These are phyloP conservation scores for Chlorophyllum brunneum DNA, from an alignment of 768 basidiomycete genomes.

Conservation along the genomic window DNA sequence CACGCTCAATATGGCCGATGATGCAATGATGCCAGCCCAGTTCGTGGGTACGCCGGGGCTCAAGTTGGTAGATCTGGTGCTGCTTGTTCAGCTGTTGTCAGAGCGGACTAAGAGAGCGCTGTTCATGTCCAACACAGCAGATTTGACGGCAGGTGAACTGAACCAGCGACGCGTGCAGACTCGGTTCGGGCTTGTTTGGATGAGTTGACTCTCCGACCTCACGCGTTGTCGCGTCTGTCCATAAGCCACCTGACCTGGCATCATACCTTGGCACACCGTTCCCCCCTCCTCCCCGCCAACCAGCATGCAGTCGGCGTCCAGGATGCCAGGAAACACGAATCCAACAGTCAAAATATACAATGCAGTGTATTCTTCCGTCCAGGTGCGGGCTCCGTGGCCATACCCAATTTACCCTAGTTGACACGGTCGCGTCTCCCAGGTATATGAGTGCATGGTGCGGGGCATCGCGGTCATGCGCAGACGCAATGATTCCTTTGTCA, in stretches of 20 bases:
- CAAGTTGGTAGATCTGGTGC: too few relatives aligned
- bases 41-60: too few relatives aligned
- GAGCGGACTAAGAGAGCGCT: too few relatives aligned
- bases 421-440: constrained; percentile 52
- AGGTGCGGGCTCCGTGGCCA: constrained; percentile 38
- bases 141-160: not conserved
- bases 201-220: constrained; percentile 19
- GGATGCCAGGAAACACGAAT: constrained; percentile 37
- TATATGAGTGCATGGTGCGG: constrained; percentile 97
- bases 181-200: constrained; percentile 27
- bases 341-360: constrained; percentile 85
- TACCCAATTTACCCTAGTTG: constrained; percentile 19
- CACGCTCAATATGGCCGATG: too few relatives aligned
- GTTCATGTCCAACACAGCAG: too few relatives aligned
- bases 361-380: constrained; percentile 88
- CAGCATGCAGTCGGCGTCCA: constrained; percentile 45
- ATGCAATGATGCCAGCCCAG: too few relatives aligned
- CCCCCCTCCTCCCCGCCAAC: constrained; percentile 23
- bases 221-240: constrained; percentile 37
- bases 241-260: constrained; percentile 30
- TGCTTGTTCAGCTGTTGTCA: too few relatives aligned
- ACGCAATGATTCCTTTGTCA: constrained; percentile 91
- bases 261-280: constrained; percentile 23
- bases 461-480: constrained; percentile 99
- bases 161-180: constrained; percentile 31